A percentile compares a stretch with the other conserved stretches of the same genome.
These are phyloP conservation scores for Hypoxylon perforatum DNA, from an alignment of 495 filamentous ascomycete species.

Conservation along the genomic window DNA sequence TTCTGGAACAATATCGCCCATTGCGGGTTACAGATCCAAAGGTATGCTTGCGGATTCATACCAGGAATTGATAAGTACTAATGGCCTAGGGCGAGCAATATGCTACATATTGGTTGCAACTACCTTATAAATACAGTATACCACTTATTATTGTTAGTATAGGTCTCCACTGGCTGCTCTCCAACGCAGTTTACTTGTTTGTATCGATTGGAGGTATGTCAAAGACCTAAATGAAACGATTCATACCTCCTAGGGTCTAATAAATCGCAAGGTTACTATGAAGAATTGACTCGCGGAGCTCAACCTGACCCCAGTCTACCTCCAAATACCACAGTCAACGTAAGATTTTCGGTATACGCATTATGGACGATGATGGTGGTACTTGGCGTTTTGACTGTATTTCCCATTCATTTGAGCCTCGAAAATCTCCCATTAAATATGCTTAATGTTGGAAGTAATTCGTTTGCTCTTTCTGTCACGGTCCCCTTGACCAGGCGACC, in stretches of 20 bases:
- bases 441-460: slow-evolving; percentile 29
- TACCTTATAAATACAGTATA: slow-evolving; percentile 42
- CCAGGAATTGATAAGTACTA: background rate
- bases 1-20: slow-evolving; percentile 38
- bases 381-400: slow-evolving; percentile 11
- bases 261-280: no score
- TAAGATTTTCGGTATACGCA: slow-evolving; percentile 30
- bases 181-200: slow-evolving; percentile 31
- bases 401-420: slow-evolving; percentile 19
- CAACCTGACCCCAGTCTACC: slow-evolving; percentile 13
- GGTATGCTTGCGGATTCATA: no score
- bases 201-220: slow-evolving; percentile 26
- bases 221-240: no score
- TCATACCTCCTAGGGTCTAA: no score
- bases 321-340: slow-evolving; percentile 21
- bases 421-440: slow-evolving; percentile 30
- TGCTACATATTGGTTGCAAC: slow-evolving; percentile 50
- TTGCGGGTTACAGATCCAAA: slow-evolving; percentile 61
- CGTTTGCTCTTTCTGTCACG: slow-evolving; percentile 31
- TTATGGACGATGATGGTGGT: slow-evolving; percentile 19
- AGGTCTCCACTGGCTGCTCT: slow-evolving; percentile 38
- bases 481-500: no score
- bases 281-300: no score
- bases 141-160: slow-evolving; percentile 33
- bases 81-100: slow-evolving; percentile 46